Evolutionary conservation across 352 stramenopile genomes (phyloP), one percentile per base, ranked within the genome.

Genomic region (Pythium sukuiense): DNA sequence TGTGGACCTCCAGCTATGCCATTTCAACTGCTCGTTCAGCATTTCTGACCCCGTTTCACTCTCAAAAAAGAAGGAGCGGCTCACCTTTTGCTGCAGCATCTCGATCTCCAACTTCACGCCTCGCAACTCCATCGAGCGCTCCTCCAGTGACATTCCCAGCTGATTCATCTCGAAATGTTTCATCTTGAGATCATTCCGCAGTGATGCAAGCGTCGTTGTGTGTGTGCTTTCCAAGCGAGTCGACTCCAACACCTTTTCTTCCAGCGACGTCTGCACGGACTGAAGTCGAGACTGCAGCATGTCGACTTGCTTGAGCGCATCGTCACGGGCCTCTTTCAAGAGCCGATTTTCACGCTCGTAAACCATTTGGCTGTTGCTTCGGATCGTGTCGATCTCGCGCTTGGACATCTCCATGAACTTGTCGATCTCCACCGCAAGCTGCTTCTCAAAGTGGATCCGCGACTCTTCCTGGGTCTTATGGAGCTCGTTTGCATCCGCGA

Each of bases 161-260:
- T 93, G 85, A 46, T 67, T 87, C 59, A 89, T 77, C 77, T 93
- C 85, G 63, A 92, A 93, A 58, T 89, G 80, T 61, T 80, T 83
- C 78, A 93, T 92, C 63, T 92, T 93, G 32, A 93, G 62, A 29
- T 93, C 81, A 52, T 83, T 90, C 30, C 81, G 80, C 0, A 76
- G 41, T 6, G 69, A 65, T 39, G 85, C 75, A 11, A 90, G 57
- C 16, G 76, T 59, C 4, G 78, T 86, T 14, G 76, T 76, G 60
- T 89, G 81, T 11, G 65, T 57, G 57, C 76, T 86, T 29, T 92
- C 85, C 62, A 76, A 63, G 5, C 81, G 73, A 20, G 78, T 89
- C 16, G 69, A 54, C 67, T 89, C 81, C 3, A 90, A 68, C 4
- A 78, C 76, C 62, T 87, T 89, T 63, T 86, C 80, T 32, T 90